Base-by-base conservation (phyloP, 805 yeast species). In the Kluyveromyces starmeri region DNA sequence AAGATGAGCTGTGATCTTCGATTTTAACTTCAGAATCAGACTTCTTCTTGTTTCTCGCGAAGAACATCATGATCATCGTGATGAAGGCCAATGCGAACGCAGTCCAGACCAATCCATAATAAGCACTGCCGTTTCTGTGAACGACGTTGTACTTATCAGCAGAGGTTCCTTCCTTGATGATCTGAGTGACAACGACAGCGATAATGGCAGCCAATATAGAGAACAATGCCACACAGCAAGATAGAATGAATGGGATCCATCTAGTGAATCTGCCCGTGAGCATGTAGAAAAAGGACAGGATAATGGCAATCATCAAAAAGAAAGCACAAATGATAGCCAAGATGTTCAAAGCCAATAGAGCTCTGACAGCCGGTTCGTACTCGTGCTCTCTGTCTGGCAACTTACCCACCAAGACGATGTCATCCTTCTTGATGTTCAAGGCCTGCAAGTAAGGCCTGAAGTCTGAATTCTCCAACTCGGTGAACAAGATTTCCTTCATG, bases 301-400 rank as follows among this genome's bases (percentile, higher is more conserved):
- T 29, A 13, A 34, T 27, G 12, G 18, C 8, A 6, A 45, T 22
- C 30, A 55, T 36, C 12, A 45, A 36, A 41, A 48, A 35, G 34
- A 53, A 47, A 3, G 54, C 29, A 16, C 42, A 29, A 11, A 56
- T 39, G 28, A 56, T 47, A 9, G 52, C 39, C 16, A 56, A 16
- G 17, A 55, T 30, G 20, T 47, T 44, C 41, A 51, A 43, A 3
- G 61, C 58, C 35, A 58, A 41, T 16, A 50, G 44, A 4, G 60
- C 58, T 20, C 38, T 46, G 13, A 56, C 45, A 7, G 57, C 55
- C 16, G 62, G 61, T 16, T 51, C 57, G 33, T 57, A 58, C 35
- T 48, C 46, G 24, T 48, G 47, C 42, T 56, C 45, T 37, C 45
- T 54, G 13, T 45, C 27, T 43, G 45, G 44, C 36, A 58, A 41